These are phyloP conservation scores for Paecilomyces niveus DNA, from an alignment of 2,329 filamentous ascomycete genomes.

Conservation along the genomic window DNA sequence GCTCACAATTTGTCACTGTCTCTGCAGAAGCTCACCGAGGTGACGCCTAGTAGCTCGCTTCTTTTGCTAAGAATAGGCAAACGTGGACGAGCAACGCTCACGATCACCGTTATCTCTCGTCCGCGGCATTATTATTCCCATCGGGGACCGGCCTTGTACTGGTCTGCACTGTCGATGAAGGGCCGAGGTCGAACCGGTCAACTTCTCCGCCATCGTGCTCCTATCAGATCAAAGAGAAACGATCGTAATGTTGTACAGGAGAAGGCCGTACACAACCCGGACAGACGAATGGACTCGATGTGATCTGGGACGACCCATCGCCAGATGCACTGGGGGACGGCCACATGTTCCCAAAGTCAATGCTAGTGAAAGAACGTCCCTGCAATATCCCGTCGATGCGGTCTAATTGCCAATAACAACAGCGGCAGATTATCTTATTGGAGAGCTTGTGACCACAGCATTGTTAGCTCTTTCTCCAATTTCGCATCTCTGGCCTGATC, in stretches of 20 bases:
- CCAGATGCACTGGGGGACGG: slow-evolving; percentile 15
- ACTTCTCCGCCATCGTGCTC: not conserved
- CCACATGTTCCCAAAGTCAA: slow-evolving; percentile 15
- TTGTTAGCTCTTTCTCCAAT: not conserved
- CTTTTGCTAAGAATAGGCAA: not conserved
- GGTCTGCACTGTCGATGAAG: not conserved
- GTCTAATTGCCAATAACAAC: not conserved
- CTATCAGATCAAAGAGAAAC: not conserved
- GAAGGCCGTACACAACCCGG: not conserved
- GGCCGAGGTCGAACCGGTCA: not conserved
- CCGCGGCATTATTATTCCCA: not conserved
- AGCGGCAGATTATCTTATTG: not conserved
- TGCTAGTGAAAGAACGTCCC: not conserved
- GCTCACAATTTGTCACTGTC: not conserved
- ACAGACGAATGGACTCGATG: not conserved
- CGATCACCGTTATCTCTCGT: not conserved
- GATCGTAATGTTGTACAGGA: not conserved
- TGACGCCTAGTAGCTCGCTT: not conserved
- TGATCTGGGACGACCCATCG: not conserved
- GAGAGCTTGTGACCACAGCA: not conserved
- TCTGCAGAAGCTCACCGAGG: not conserved
- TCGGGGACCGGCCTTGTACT: not conserved
- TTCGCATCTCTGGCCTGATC: not conserved
- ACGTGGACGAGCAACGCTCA: not conserved
- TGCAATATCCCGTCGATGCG: not conserved